phyloP scores from a whole-genome alignment of 495 filamentous ascomycete species.

The Hypoxylon perforatum region DNA sequence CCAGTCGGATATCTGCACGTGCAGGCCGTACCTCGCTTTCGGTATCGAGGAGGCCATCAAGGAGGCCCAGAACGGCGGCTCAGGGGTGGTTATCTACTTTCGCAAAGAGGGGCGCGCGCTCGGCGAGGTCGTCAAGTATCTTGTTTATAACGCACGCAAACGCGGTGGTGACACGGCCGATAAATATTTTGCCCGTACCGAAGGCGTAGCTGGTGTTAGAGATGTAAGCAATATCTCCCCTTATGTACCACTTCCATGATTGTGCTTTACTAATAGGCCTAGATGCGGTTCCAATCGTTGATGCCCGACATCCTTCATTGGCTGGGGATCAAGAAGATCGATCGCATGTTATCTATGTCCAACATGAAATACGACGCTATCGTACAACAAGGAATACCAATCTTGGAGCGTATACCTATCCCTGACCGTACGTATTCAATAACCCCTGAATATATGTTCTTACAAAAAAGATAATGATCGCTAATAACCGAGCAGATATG shows the following conservation, averaged over 20 bases:
- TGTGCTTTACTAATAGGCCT: not conserved
- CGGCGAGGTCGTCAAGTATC: conserved; percentile 87
- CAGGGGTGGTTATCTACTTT: conserved; percentile 98
- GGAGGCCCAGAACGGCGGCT: conserved; percentile 91
- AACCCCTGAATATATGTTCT: too few species aligned
- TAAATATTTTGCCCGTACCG: conserved; percentile 69
- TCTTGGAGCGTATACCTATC: not conserved
- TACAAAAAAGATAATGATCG: too few species aligned
- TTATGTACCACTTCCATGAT: not conserved
- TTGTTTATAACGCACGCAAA: conserved; percentile 95
- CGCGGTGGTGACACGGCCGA: conserved; percentile 63
- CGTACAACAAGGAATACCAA: conserved; percentile 55
- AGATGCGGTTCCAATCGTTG: conserved; percentile 96
- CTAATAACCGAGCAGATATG: too few species aligned
- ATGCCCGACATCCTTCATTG: conserved; percentile 94
- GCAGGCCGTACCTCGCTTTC: too few species aligned
- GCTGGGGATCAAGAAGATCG: too few species aligned
- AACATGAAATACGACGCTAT: conserved; percentile 99
- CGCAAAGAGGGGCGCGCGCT: conserved; percentile 93
- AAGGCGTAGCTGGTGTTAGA: conserved; percentile 95
- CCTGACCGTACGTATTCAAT: too few species aligned
- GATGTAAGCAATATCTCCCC: conserved; percentile 39
- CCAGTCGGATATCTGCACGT: too few species aligned
- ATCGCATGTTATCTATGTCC: conserved; percentile 5
- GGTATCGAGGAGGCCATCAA: conserved; percentile 90